These are phyloP conservation scores for Calonectria pseudoreteaudii DNA, from an alignment of 2,329 filamentous ascomycete species.

Conservation along the genomic window DNA sequence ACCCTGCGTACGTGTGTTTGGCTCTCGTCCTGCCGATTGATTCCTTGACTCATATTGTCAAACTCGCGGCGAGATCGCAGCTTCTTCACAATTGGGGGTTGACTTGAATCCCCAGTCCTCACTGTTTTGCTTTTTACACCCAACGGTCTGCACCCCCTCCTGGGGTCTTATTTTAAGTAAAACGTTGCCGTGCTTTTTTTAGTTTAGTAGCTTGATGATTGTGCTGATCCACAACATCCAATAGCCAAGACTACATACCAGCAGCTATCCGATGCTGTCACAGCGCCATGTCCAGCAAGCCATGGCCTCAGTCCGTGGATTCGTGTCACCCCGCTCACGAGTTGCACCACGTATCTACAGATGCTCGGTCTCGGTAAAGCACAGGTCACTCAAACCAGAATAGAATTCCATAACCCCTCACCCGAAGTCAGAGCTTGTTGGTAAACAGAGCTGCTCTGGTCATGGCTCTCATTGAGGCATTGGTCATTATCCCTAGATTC, in stretches of 20 bases:
- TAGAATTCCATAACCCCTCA: neutral
- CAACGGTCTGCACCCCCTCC: neutral
- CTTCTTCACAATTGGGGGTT: neutral
- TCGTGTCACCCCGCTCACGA: neutral
- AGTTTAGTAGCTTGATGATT: neutral
- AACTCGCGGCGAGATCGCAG: neutral
- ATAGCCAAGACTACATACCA: neutral
- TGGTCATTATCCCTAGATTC: neutral
- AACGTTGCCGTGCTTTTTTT: neutral
- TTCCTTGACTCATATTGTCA: neutral
- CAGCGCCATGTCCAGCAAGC: neutral
- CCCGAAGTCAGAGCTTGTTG: neutral
- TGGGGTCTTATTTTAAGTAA: neutral
- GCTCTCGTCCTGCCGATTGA: neutral
- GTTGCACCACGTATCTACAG: neutral
- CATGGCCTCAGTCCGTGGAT: neutral
- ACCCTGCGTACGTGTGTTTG: neutral
- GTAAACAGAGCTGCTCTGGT: neutral
- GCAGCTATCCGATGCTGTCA: neutral
- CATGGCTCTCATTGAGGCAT: neutral
- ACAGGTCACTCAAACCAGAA: neutral
- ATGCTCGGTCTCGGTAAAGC: neutral
- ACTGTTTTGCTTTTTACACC: conserved; percentile 1
- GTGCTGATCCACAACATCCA: neutral
- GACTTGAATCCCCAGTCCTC: neutral